phyloP scores from a whole-genome alignment of 225 moss, liverwort and hornwort genomes.

The Marchantia paleacea region DNA sequence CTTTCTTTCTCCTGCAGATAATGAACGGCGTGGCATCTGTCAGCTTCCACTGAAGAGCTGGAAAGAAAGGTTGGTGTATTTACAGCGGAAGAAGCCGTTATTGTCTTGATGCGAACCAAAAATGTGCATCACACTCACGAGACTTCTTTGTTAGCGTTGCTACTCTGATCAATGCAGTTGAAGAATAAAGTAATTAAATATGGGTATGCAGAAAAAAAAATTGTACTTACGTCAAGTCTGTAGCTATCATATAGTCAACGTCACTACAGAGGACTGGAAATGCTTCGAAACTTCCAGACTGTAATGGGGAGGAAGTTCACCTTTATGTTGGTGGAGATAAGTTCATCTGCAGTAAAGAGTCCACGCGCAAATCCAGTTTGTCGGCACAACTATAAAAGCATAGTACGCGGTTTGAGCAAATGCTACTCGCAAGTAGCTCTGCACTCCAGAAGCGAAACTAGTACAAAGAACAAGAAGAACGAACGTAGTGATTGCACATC shows the following conservation, averaged over 20 bases:
- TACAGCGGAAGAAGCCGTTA: no score
- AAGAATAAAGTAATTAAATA: no score
- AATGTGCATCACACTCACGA: no score
- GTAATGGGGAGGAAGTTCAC: constrained; percentile 21
- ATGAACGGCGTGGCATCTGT: neutral
- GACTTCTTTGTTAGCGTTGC: no score
- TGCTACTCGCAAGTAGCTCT: neutral
- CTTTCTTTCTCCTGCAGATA: constrained; percentile 72
- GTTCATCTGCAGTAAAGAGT: constrained; percentile 59
- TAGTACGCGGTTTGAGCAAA: neutral
- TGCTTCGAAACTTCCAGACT: neutral
- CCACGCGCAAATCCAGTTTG: constrained; percentile 78
- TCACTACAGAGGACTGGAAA: neutral
- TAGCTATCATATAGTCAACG: no score
- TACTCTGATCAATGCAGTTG: no score
- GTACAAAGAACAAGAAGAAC: neutral
- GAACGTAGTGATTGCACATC: neutral
- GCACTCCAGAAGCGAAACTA: neutral
- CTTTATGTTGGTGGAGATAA: constrained; percentile 83
- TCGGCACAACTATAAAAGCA: constrained; percentile 48
- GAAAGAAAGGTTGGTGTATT: no score
- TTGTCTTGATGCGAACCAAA: no score
- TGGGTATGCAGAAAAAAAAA: no score
- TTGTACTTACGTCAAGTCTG: no score
- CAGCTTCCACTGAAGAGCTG: no score